These are phyloP conservation scores for Colletotrichum chrysophilum DNA, from an alignment of 2,329 filamentous ascomycete genomes.

Conservation along the genomic window DNA sequence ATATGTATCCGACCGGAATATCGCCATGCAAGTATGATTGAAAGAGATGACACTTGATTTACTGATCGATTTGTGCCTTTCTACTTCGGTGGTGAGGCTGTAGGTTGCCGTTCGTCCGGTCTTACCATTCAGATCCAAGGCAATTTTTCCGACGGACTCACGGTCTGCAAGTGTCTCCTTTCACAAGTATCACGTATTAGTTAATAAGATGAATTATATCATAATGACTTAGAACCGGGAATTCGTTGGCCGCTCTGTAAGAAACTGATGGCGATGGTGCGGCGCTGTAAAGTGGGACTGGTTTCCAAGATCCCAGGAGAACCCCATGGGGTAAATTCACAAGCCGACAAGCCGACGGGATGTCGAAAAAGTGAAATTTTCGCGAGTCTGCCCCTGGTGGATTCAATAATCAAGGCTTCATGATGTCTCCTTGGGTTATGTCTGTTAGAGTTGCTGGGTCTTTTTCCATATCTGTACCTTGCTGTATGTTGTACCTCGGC, in stretches of 20 bases:
- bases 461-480: too few relatives aligned
- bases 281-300: not conserved
- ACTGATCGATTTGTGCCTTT: not conserved
- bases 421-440: too few relatives aligned
- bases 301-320: not conserved
- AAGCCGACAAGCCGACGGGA: not conserved
- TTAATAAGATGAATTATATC: not conserved
- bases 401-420: fast-evolving
- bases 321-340: not conserved
- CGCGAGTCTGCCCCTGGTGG: not conserved
- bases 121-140: not conserved
- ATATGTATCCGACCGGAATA: not conserved
- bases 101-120: not conserved
- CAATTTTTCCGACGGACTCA: not conserved
- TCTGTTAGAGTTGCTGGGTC: too few relatives aligned
- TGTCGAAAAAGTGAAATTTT: not conserved
- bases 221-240: not conserved
- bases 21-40: not conserved
- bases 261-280: not conserved
- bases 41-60: not conserved
- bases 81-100: not conserved
- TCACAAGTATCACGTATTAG: not conserved
- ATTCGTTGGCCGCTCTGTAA: not conserved
- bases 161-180: not conserved
- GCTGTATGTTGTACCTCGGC: too few relatives aligned